Evolutionary conservation across 805 yeast genomes (phyloP).

Genomic region (Yamadazyma tumulicola): DNA sequence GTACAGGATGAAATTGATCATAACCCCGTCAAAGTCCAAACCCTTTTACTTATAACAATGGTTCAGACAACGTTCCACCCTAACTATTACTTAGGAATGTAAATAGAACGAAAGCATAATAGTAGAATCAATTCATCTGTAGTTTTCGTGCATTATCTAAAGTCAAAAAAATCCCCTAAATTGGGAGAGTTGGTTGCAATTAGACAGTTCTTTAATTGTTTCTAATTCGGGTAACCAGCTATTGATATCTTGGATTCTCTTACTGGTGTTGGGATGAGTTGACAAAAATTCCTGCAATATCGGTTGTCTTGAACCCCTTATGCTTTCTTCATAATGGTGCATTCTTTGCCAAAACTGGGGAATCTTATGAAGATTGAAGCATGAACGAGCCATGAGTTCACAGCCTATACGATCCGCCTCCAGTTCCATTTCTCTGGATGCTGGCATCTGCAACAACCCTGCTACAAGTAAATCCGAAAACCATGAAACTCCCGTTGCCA

Average conservation of each 20-base stretch:
- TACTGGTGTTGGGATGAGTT: conserved; percentile 85
- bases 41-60: no score
- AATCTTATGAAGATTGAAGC: conserved; percentile 77
- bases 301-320: conserved; percentile 32
- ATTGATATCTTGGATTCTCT: conserved; percentile 64
- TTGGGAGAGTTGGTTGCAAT: conserved; percentile 10
- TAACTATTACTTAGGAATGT: not conserved
- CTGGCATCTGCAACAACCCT: conserved; percentile 69
- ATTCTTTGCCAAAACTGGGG: conserved; percentile 80
- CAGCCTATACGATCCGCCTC: conserved; percentile 96
- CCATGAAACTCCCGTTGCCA: conserved; percentile 57
- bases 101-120: not conserved
- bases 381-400: conserved; percentile 86
- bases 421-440: conserved; percentile 89
- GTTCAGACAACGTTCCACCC: no score
- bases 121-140: not conserved
- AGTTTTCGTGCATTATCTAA: not conserved
- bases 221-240: conserved; percentile 65
- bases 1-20: conserved; percentile 14
- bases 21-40: conserved; percentile 5
- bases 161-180: conserved; percentile 7
- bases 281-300: conserved; percentile 61
- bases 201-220: conserved; percentile 29
- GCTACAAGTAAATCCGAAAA: conserved; percentile 52
- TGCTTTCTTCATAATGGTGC: conserved; percentile 42